Base-by-base conservation (phyloP, 768 basidiomycete genomes). In the Rhizopogon salebrosus region DNA sequence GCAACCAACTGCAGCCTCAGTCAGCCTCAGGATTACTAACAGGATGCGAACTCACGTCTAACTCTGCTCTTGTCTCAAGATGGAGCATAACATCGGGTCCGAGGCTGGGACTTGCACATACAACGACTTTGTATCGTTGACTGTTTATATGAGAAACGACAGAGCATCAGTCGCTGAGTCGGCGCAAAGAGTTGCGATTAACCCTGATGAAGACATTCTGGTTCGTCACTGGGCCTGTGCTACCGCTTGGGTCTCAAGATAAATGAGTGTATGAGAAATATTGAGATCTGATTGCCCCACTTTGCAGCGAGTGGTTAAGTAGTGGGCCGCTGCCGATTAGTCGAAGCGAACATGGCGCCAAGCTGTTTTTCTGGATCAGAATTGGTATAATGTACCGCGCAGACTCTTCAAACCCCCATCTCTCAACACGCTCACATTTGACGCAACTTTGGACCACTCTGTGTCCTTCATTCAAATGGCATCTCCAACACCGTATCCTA, bases 71-170 rank as follows among this genome's bases (percentile, higher is more conserved):
- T n/a, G 69, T 69, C 43, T 72, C 60, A 22, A 89, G 65, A 40
- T 82, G 57, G 20, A 78, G 71, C 83, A 88, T 85, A 3, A 78
- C 79, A 59, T 85, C 78, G 16, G 79, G 75, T 2, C 86, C 86
- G 22, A 89, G 70, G 61, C 80, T 68, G 50, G 84, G 79, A 31
- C 77, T 76, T 20, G 87, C 74, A 5, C 77, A 76, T 20, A 88
- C 74, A 5, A 89, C 77, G 49, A 87, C 72, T 57, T 75, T 78
- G 48, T 58, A 60, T 26, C 60, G 65, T 38, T 51, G 34, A 49
- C 54, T 60, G 48, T 54, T 59, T 51, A 69, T 58, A 48, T 59
- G 57, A 43, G 62, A 65, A 37, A 53, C 35, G 46, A 60, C 26
- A 16, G 59, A 63, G n/a, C 26, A 61, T 68, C 37, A 72, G 68